Percentiles rank a stretch among this genome's conserved stretches.
phyloP scores from a whole-genome alignment of 106 monocot genomes.

The Chionographis japonica region DNA sequence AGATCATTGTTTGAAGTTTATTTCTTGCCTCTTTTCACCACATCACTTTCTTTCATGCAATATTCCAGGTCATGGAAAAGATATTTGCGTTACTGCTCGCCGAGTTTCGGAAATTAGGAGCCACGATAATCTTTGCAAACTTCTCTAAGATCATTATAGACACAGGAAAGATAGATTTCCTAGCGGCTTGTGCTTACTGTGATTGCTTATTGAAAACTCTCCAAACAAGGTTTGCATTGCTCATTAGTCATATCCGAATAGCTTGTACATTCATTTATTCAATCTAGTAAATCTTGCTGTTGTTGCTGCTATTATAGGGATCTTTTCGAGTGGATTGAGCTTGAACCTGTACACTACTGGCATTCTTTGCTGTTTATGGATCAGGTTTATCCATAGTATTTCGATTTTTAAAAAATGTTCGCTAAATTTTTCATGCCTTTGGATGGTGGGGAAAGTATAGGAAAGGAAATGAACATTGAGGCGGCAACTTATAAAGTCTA shows the following conservation, averaged over 20 bases:
- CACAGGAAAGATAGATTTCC: constrained; percentile 80
- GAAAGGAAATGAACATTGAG: too few species aligned
- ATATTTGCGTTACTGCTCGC: constrained; percentile 73
- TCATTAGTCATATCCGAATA: not conserved
- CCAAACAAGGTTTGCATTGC: constrained; percentile 54
- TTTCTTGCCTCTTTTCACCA: not conserved
- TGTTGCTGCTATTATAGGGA: constrained; percentile 41
- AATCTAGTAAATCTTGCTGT: too few species aligned
- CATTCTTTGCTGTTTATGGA: constrained; percentile 92
- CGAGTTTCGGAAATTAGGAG: constrained; percentile 82
- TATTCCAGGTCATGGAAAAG: constrained; percentile 80
- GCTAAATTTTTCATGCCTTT: not conserved
- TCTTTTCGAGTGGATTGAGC: constrained; percentile 96
- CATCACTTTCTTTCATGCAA: constrained; percentile 1
- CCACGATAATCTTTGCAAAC: constrained; percentile 75
- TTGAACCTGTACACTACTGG: constrained; percentile 87
- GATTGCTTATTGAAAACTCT: constrained; percentile 78
- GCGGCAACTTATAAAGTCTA: not conserved
- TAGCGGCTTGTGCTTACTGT: constrained; percentile 76
- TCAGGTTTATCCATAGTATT: constrained; percentile 48
- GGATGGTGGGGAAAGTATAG: too few species aligned
- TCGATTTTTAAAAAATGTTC: not conserved
- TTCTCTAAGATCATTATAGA: constrained; percentile 92
- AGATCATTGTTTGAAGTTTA: not conserved
- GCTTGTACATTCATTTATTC: too few species aligned